These are phyloP conservation scores for Metarhizium anisopliae DNA, from an alignment of 2,329 filamentous ascomycete genomes.

Conservation along the genomic window DNA sequence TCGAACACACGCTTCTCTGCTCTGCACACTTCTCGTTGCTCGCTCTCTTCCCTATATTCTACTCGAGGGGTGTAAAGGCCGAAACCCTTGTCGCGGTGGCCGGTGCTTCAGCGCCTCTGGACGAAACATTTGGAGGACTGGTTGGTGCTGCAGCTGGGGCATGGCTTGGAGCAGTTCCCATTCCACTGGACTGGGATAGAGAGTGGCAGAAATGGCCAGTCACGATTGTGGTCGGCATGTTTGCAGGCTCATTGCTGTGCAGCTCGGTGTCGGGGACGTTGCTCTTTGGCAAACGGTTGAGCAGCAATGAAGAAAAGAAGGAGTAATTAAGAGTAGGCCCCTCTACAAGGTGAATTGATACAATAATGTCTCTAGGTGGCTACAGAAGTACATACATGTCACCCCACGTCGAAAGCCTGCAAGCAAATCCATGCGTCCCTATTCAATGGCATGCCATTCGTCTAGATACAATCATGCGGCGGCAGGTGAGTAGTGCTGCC, in stretches of 20 bases:
- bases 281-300: conserved; percentile 36
- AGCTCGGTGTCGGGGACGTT: conserved; percentile 49
- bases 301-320: conserved; percentile 14
- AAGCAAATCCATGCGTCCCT: too few species aligned
- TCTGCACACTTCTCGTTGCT: conserved; percentile 76
- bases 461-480: too few species aligned
- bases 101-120: conserved; percentile 60
- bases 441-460: too few species aligned
- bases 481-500: too few species aligned
- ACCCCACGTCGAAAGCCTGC: neutral
- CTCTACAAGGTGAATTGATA: neutral
- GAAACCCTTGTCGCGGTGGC: conserved; percentile 62
- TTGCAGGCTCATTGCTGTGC: conserved; percentile 67
- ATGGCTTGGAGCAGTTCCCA: conserved; percentile 90
- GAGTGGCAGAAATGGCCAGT: conserved; percentile 98
- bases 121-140: conserved; percentile 75
- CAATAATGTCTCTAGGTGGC: neutral
- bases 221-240: conserved; percentile 77
- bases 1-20: conserved; percentile 68
- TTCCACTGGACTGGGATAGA: conserved; percentile 96
- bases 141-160: conserved; percentile 73
- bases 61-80: conserved; percentile 71
- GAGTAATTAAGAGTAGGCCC: conserved; percentile 13
- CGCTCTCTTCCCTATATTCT: conserved; percentile 70
- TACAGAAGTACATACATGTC: neutral